Base-by-base conservation (phyloP, 2,329 filamentous ascomycete species). In the Nothopassalora personata region DNA sequence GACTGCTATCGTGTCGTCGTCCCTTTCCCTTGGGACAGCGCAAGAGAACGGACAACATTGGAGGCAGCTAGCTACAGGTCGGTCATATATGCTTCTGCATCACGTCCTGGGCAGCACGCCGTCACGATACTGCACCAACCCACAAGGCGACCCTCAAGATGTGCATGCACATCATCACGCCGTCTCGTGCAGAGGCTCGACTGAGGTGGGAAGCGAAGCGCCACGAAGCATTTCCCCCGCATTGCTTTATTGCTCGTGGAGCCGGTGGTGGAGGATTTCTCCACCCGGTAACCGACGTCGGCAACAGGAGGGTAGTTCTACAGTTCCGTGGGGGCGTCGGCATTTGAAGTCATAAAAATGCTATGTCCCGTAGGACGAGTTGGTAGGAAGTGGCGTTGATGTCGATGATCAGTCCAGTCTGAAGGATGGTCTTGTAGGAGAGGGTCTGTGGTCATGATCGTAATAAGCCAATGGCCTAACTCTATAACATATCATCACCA, bases 1-100 rank as follows among this genome's bases (percentile, higher is more conserved):
- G 10, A 5, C 10, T 49, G 13, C 43, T n/a, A 19, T 54, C 36
- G 31, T 34, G 47, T 43, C 54, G 56, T 55, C 39, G 19, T 47
- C 43, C 45, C 33, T 59, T 59, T 36, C 54, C 54, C 19, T 55
- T 59, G 23, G 23, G 3, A 23, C 1, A 23, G 23, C 43, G 50
- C 34, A 36, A 36, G 10, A 15, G 15, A 10, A 10, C 34, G 10
- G 34, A 36, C 10, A 36, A 36, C 39, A 43, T 43, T 2, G 39
- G 39, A 15, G 39, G 39, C 4, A n/a, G 4, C 39, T 13, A n/a
- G 4, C 39, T 13, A 15, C 39, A 43, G 39, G 13, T 43, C 15
- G 39, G 13, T 43, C 15, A 15, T 43, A 43, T 43, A 43, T n/a
- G 13, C 34, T n/a, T 4, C 39, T 43, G 15, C 34, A 36, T 36